A percentile compares a stretch with the other conserved stretches of the same genome.
Evolutionary conservation across 164 flowering plant species (phyloP).

Genomic region (Aristolochia californica): DNA sequence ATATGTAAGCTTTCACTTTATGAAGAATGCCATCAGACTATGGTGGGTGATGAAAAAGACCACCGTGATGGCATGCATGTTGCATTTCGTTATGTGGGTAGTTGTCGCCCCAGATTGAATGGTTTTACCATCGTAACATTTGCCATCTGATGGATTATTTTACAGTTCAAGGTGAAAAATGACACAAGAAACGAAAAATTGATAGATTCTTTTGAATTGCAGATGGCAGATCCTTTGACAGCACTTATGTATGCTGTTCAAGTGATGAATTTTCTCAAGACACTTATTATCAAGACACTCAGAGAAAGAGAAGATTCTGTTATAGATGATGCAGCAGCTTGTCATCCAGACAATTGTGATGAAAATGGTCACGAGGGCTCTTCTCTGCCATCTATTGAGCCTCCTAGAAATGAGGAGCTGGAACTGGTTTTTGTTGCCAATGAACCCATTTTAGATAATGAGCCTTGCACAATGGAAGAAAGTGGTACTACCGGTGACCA

Average conservation of each 20-base stretch:
- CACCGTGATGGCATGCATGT: too few species aligned
- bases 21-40: neutral
- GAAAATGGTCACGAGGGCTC: slow-evolving; percentile 45
- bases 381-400: slow-evolving; percentile 23
- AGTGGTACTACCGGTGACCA: slow-evolving; percentile 10
- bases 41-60: neutral
- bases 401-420: slow-evolving; percentile 19
- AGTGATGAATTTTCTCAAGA: slow-evolving; percentile 84
- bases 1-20: too few species aligned
- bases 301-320: slow-evolving; percentile 48
- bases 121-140: neutral
- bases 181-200: neutral
- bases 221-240: slow-evolving; percentile 88
- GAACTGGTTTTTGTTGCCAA: slow-evolving; percentile 13
- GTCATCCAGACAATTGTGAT: slow-evolving; percentile 38
- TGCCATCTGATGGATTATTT: too few species aligned
- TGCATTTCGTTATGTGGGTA: neutral
- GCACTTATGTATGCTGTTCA: slow-evolving; percentile 87
- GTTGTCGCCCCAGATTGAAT: neutral
- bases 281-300: slow-evolving; percentile 44
- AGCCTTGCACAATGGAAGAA: slow-evolving; percentile 11
- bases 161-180: neutral
- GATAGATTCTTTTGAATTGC: slow-evolving; percentile 11
- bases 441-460: slow-evolving; percentile 19
- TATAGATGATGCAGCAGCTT: slow-evolving; percentile 24